Base-by-base conservation (phyloP, 78 protist genomes). In the Andalucia godoyi region DNA sequence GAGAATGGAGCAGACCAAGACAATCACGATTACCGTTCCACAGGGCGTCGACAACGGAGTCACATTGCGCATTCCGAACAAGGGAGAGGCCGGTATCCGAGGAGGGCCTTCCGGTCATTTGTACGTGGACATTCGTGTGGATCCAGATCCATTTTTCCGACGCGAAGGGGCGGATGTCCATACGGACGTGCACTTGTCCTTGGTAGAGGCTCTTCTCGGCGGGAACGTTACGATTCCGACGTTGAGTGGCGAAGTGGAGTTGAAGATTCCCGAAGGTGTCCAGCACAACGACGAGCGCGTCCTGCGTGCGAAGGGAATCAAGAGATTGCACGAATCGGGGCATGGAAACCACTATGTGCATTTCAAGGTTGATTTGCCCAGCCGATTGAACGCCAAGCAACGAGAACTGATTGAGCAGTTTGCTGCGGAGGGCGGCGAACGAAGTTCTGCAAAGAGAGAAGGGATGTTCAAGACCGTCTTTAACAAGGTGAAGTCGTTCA, bases 201-300 rank as follows among this genome's bases (percentile, higher is more conserved):
- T 86, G 2, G n/a, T 80, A 7, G 75, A 71, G 32, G 91, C 91
- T 0, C 64, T 86, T 12, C 61, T 80, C 36, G 91, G 91, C 45
- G 81, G 46, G 10, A 54, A 55, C 0, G 40, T 81, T 17, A 5
- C 46, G n/a, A 54, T 86, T 7, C 83, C 87, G 39, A 86, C 88
- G 1, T 38, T 86, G 18, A 27, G 71, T 4, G 83, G 85, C 39
- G 75, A 86, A 18, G 77, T 65, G 1, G 67, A 51, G 21, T 41
- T 77, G 13, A 62, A 65, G 47, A 80, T 86, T 27, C 66, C 91
- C 13, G 40, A 73, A 17, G 87, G 91, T 2, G 81, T 87, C 23
- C 86, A 85, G 47, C 85, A 86, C 33, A 67, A 60, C 63, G 87
- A 75, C 52, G 63, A 68, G 71, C 54, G 66, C 40, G 80, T 80